Conservation (phyloP, 805 yeast genomes). For the Barnettozyma sucrosica region DNA sequence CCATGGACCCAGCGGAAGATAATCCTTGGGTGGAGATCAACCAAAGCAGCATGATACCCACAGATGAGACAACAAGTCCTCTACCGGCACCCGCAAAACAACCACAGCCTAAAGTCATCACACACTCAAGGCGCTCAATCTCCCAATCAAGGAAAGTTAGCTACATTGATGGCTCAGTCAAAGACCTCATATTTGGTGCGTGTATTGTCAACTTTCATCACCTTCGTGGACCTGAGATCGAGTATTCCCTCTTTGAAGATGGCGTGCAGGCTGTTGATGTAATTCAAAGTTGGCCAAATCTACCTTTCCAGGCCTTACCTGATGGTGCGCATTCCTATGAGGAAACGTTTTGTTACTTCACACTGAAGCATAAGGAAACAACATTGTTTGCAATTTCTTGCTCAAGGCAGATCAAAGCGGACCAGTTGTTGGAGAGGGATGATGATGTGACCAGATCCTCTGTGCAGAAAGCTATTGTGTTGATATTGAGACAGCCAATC, state of each 20-base stretch:
- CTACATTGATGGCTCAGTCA: conserved; percentile 16
- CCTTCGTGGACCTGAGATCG: conserved; percentile 88
- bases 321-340: conserved; percentile 94
- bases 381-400: conserved; percentile 96
- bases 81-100: neutral
- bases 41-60: neutral
- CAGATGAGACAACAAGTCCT: neutral
- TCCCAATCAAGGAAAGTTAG: conserved; percentile 15
- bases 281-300: conserved; percentile 64
- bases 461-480: conserved; percentile 87
- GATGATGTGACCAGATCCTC: conserved; percentile 76
- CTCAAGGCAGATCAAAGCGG: conserved; percentile 71
- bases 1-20: conserved; percentile 1
- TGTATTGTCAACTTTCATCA: conserved; percentile 94
- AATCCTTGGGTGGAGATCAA: conserved; percentile 22
- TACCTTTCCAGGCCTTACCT: conserved; percentile 93
- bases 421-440: conserved; percentile 49
- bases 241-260: conserved; percentile 62
- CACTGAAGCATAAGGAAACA: conserved; percentile 54
- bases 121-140: conserved; percentile 4
- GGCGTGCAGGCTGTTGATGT: conserved; percentile 5
- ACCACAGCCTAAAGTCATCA: conserved; percentile 3
- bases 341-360: conserved; percentile 89
- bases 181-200: conserved; percentile 61
- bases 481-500: conserved; percentile 80